Conservation (phyloP, 768 basidiomycete genomes). For the Russula griseocarnosa region DNA sequence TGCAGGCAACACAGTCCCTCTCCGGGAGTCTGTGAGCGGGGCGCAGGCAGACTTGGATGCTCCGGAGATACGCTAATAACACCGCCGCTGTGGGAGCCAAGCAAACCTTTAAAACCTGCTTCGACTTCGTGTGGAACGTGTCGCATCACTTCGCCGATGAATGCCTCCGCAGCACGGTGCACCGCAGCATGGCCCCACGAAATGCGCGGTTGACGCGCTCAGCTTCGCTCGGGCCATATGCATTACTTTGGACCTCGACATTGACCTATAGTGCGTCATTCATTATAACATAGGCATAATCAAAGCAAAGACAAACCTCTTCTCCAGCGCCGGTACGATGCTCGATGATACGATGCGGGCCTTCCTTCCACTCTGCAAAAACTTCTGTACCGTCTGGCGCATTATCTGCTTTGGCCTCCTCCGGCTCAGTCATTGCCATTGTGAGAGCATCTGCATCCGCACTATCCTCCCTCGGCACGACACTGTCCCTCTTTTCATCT, state of each 20-base stretch:
- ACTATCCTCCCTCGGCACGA: conserved; percentile 21
- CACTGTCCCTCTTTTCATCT: conserved; percentile 29
- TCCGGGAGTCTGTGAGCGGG: background rate
- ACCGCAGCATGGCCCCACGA: conserved; percentile 30
- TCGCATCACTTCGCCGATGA: conserved; percentile 23
- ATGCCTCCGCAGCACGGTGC: conserved; percentile 32
- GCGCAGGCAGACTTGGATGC: background rate
- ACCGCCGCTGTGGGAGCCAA: background rate
- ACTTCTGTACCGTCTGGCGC: conserved; percentile 45
- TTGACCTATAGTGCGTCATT: conserved; percentile 32
- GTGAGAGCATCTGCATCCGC: conserved; percentile 19
- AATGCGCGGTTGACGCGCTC: conserved; percentile 32
- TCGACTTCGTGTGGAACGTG: conserved; percentile 28
- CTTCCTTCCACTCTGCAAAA: conserved; percentile 65
- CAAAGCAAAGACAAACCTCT: conserved; percentile 48
- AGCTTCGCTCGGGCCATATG: conserved; percentile 33
- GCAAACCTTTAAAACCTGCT: conserved; percentile 22
- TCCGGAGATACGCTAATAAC: background rate
- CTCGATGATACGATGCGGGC: conserved; percentile 63
- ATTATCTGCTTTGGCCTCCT: conserved; percentile 36
- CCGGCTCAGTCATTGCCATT: conserved; percentile 24
- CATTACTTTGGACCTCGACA: conserved; percentile 37
- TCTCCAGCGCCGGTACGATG: conserved; percentile 52
- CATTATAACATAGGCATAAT: background rate
- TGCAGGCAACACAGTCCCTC: background rate